Conservation (phyloP, 352 stramenopile species). For the Blastocystis sp. region DNA sequence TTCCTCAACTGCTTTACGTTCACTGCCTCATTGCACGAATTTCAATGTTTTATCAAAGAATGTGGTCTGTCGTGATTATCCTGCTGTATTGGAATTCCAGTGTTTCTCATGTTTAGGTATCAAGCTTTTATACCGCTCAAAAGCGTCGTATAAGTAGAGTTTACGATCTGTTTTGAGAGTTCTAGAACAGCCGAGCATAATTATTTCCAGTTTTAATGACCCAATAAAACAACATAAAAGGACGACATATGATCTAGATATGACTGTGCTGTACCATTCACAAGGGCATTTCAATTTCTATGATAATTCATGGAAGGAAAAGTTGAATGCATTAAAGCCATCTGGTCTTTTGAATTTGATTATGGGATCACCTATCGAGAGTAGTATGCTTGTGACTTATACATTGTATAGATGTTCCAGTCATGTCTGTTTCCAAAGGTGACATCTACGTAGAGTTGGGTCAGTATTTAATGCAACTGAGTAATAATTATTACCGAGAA, state of each 20-base stretch:
- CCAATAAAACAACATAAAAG: background rate
- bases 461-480: constrained; percentile 9
- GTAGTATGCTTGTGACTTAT: background rate
- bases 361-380: background rate
- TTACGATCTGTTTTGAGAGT: background rate
- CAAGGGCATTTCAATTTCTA: background rate
- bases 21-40: constrained; percentile 35
- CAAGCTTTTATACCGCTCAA: background rate
- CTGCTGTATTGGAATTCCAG: background rate
- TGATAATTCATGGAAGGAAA: constrained; percentile 33
- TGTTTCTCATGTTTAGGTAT: background rate
- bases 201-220: background rate
- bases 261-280: background rate
- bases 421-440: background rate
- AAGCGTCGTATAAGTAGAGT: background rate
- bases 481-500: constrained; percentile 54
- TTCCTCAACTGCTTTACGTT: background rate
- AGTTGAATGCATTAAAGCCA: constrained; percentile 34
- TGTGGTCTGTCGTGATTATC: constrained; percentile 46
- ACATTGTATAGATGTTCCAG: background rate
- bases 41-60: constrained; percentile 53
- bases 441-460: background rate
- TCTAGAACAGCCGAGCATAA: background rate
- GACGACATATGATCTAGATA: background rate
- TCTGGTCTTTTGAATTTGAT: constrained; percentile 22